Evolutionary conservation across 805 yeast species (phyloP), one percentile per base, ranked within the genome.

Genomic region (Brettanomyces anomalus): DNA sequence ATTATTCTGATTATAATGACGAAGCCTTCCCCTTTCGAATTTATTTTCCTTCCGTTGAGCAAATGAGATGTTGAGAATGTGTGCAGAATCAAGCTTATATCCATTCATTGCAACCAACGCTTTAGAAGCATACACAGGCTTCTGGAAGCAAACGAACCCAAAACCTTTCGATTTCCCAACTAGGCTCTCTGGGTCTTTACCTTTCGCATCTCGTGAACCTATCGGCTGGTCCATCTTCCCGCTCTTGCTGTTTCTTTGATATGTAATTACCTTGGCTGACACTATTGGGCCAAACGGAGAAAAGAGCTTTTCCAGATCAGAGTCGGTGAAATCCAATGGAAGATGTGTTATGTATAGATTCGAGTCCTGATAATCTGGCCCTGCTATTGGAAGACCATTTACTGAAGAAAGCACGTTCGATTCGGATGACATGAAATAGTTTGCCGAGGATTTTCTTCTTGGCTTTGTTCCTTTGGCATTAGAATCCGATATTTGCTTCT

Each of bases 101-200:
- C 79, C 81, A 57, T 72, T 74, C 75, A 74, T 80, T 41, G 72
- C 79, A 37, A 75, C 73, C 43, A 82, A 76, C 14, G 94, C 90
- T 53, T 71, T 67, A 39, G 77, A 73, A 6, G 94, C 93, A 54
- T 79, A 74, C 39, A 75, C 65, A 43, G 84, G 81, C 48, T 65
- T 66, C 53, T 76, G 78, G 56, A 73, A 85, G 62, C 87, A 83
- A 42, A 85, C 85, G 65, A 85, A 85, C 37, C 93, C 94, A 57
- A 81, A 85, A 17, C 93, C 89, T 57, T 79, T 76, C 18, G 90
- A 81, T 46, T 67, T 67, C 3, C 58, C 57, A 26, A 50, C 47
- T 33, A 36, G 18, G n/a, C 30, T 40, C 6, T 28, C 42, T 4
- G 32, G 43, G 5, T 42, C 49, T 16, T 21, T 28, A 13, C 33